Evolutionary conservation across 1,284 basidiomycete species (phyloP).

Genomic region (Leccinum griseonigrum): DNA sequence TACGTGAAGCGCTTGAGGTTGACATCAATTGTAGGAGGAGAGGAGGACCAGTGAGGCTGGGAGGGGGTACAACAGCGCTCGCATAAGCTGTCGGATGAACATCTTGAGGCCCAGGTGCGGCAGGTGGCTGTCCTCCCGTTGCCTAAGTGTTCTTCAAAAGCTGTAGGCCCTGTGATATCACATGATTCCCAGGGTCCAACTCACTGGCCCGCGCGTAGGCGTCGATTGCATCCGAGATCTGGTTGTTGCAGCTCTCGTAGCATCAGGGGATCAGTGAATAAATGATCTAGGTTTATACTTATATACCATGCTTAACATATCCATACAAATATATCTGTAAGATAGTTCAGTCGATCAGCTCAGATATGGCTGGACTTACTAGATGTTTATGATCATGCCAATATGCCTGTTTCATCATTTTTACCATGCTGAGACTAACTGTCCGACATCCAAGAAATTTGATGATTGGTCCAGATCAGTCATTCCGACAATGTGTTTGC

Average conservation of each 20-base stretch:
- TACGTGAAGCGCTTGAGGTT: constrained; percentile 36
- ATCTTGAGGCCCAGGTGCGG: constrained; percentile 89
- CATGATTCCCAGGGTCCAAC: constrained; percentile 78
- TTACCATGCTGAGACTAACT: too few species aligned
- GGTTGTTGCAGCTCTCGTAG: constrained; percentile 99
- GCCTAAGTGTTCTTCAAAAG: constrained; percentile 80
- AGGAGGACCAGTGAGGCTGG: constrained; percentile 60
- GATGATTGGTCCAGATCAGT: too few species aligned
- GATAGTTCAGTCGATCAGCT: too few species aligned
- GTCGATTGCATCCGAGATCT: constrained; percentile 97
- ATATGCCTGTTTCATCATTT: too few species aligned
- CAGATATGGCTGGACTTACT: too few species aligned
- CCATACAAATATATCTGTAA: too few species aligned
- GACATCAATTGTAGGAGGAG: constrained; percentile 54
- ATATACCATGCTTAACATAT: too few species aligned
- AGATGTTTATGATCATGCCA: too few species aligned
- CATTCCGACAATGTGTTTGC: too few species aligned
- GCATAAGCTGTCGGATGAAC: constrained; percentile 95
- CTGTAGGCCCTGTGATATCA: constrained; percentile 76
- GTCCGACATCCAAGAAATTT: too few species aligned
- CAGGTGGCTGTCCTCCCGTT: constrained; percentile 74
- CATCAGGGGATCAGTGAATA: too few species aligned
- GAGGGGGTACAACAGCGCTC: constrained; percentile 65
- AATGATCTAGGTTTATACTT: too few species aligned
- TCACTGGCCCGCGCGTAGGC: constrained; percentile 93